These are phyloP conservation scores for Paecilomyces sp. DNA, from an alignment of 2,329 filamentous ascomycete genomes.

Conservation along the genomic window DNA sequence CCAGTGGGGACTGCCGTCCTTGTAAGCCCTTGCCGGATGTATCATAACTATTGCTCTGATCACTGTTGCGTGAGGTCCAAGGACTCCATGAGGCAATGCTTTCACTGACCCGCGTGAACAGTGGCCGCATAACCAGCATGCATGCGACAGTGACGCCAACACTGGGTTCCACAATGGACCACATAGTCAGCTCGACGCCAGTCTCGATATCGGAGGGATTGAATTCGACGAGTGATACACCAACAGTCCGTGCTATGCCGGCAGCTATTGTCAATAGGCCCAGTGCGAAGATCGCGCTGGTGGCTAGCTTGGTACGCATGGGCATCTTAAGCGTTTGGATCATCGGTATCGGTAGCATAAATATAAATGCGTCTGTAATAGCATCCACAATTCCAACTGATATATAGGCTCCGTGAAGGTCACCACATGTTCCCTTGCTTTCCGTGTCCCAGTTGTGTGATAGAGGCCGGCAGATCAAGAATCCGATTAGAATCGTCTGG, in stretches of 20 bases:
- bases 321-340: background rate
- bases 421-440: background rate
- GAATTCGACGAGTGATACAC: background rate
- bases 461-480: constrained; percentile 1
- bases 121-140: constrained; percentile 1
- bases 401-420: background rate
- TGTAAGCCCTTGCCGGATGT: background rate
- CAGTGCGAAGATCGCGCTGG: background rate
- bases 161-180: constrained; percentile 1
- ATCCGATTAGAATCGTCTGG: constrained; percentile 1
- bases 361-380: background rate
- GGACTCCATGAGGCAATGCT: constrained; percentile 1
- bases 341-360: background rate
- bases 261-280: background rate
- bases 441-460: constrained; percentile 1
- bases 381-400: constrained; percentile 1
- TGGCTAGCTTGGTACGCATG: background rate
- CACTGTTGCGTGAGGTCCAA: background rate
- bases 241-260: background rate
- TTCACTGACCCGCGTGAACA: background rate
- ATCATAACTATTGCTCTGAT: background rate
- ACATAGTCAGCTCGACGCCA: background rate
- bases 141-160: constrained; percentile 1
- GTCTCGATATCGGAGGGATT: background rate
- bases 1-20: background rate